These are phyloP conservation scores for Penicillium sp. DNA, from an alignment of 2,329 filamentous ascomycete species.

Conservation along the genomic window DNA sequence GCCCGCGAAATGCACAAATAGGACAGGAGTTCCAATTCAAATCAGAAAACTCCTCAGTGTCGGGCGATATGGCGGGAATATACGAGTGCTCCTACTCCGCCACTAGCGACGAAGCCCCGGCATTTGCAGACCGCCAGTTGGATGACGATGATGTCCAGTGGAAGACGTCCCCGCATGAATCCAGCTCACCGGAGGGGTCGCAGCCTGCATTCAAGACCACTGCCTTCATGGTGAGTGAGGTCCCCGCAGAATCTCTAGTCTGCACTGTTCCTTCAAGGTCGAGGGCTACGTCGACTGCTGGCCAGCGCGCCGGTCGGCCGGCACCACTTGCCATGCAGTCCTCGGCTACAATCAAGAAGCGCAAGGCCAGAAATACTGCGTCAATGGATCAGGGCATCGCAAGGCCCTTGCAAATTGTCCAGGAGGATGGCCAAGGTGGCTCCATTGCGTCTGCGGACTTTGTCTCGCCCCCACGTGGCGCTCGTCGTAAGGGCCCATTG, in stretches of 20 bases:
- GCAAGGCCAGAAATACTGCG: conserved; percentile 33
- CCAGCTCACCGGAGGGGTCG: conserved; percentile 24
- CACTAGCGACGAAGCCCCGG: conserved; percentile 30
- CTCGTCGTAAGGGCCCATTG: conserved; percentile 44
- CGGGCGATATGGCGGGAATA: conserved; percentile 33
- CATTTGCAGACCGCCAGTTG: conserved; percentile 30
- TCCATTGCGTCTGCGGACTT: conserved; percentile 43
- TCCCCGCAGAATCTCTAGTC: conserved; percentile 28
- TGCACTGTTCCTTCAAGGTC: conserved; percentile 25
- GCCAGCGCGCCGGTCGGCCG: conserved; percentile 28
- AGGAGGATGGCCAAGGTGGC: conserved; percentile 44
- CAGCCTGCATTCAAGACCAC: conserved; percentile 29
- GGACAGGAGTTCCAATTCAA: conserved; percentile 35
- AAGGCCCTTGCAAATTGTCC: conserved; percentile 43
- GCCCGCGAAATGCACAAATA: conserved; percentile 17
- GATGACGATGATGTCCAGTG: conserved; percentile 33
- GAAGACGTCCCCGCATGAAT: conserved; percentile 29
- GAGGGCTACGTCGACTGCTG: conserved; percentile 22
- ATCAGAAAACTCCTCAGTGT: conserved; percentile 39
- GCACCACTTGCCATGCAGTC: conserved; percentile 34
- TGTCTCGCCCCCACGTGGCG: conserved; percentile 42
- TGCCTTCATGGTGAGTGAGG: conserved; percentile 39
- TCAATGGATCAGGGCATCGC: conserved; percentile 30
- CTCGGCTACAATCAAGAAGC: conserved; percentile 33
- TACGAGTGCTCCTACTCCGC: conserved; percentile 36